phyloP scores from a whole-genome alignment of 768 basidiomycete genomes.

The Cystofilobasidium capitatum region DNA sequence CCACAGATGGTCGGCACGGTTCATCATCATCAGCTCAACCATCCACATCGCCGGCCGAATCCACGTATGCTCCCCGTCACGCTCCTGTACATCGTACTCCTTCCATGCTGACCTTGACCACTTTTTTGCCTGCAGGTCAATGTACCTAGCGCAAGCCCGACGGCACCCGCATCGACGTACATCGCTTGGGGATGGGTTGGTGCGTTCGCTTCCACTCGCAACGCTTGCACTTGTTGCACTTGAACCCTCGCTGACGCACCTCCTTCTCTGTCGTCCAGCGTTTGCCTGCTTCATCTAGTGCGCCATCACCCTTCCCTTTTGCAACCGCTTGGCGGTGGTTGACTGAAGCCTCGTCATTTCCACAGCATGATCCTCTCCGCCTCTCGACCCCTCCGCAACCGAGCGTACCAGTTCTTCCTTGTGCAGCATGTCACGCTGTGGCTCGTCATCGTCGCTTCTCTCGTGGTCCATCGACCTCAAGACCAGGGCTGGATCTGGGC shows the following conservation, averaged over 20 bases:
- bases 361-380: conserved; percentile 25
- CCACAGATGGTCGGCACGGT: conserved; percentile 25
- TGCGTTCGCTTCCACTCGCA: not conserved
- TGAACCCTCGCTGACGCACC: too few species aligned
- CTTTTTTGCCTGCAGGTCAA: conserved; percentile 16
- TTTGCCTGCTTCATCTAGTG: conserved; percentile 26
- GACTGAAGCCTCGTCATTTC: not conserved
- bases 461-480: conserved; percentile 28
- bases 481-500: conserved; percentile 28
- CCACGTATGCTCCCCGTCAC: conserved; percentile 4
- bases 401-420: conserved; percentile 26
- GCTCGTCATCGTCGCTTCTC: conserved; percentile 25
- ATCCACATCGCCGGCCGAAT: conserved; percentile 27
- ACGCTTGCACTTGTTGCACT: not conserved
- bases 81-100: not conserved
- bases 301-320: not conserved
- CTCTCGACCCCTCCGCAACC: conserved; percentile 21
- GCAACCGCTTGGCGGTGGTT: not conserved
- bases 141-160: conserved; percentile 13
- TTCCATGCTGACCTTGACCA: not conserved
- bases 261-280: not conserved
- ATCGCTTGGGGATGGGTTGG: conserved; percentile 27
- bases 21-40: conserved; percentile 25
- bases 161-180: conserved; percentile 2
- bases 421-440: conserved; percentile 25